phyloP scores from a whole-genome alignment of 306 rosid genomes.

The Gastrolobium bilobum region DNA sequence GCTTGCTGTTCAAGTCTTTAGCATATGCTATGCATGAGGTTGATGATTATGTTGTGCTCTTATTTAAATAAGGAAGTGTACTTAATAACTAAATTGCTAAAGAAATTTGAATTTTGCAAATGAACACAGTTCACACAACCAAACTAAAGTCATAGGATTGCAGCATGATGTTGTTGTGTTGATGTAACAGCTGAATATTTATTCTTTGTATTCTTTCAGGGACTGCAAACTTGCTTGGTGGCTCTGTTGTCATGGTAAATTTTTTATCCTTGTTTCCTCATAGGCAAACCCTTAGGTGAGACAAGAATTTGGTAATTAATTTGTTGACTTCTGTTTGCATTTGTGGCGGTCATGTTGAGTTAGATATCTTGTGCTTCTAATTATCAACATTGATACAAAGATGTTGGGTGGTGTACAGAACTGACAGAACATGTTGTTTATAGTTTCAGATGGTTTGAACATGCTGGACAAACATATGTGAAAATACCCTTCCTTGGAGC shows the following conservation, averaged over 20 bases:
- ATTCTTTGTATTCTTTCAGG: constrained; percentile 65
- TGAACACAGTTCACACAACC: not conserved
- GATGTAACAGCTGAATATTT: constrained; percentile 43
- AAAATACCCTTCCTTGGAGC: constrained; percentile 93
- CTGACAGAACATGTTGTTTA: constrained; percentile 58
- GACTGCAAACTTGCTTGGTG: constrained; percentile 99
- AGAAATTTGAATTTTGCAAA: not conserved
- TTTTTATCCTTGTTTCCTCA: constrained; percentile 27
- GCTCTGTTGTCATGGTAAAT: constrained; percentile 86
- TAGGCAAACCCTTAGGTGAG: not conserved
- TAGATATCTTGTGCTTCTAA: not conserved
- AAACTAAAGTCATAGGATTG: not conserved
- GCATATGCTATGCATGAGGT: not conserved
- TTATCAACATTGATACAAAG: not conserved
- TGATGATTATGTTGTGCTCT: not conserved
- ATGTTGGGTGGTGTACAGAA: constrained; percentile 23
- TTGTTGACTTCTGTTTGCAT: constrained; percentile 8
- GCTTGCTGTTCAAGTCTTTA: not conserved
- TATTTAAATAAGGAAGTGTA: not conserved
- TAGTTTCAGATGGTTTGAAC: constrained; percentile 97
- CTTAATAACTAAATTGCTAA: not conserved
- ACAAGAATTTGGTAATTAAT: constrained; percentile 19
- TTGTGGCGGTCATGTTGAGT: constrained; percentile 4
- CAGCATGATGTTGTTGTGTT: constrained; percentile 39
- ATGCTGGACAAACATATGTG: constrained; percentile 75